Conservation (phyloP, 805 yeast genomes). For the Maudiozyma serrabonitensis region DNA sequence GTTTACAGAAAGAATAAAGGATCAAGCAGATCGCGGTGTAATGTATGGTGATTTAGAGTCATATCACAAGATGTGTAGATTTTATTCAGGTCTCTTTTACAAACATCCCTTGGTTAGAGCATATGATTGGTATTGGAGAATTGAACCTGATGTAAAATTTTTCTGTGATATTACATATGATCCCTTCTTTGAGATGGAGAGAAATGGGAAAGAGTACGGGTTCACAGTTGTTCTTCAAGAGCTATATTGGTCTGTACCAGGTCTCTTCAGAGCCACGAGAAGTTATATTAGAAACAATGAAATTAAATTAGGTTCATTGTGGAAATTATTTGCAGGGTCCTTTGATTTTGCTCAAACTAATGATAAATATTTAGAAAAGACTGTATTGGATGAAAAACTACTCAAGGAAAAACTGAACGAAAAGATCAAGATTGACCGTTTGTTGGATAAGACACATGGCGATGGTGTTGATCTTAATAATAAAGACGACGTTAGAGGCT, state of each 20-base stretch:
- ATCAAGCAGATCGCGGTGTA: constrained; percentile 75
- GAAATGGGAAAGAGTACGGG: constrained; percentile 64
- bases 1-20: constrained; percentile 34
- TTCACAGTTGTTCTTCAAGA: constrained; percentile 76
- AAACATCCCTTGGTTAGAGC: constrained; percentile 63
- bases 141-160: constrained; percentile 90
- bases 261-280: constrained; percentile 62
- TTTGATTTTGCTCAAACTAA: constrained; percentile 30
- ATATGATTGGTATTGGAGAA: constrained; percentile 92
- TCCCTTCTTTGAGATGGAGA: constrained; percentile 79
- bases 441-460: constrained; percentile 6
- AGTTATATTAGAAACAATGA: constrained; percentile 43
- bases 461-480: constrained; percentile 4
- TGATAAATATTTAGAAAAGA: constrained; percentile 25
- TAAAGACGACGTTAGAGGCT: constrained; percentile 7
- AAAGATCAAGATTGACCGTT: constrained; percentile 26
- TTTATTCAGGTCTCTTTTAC: constrained; percentile 74
- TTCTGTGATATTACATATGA: constrained; percentile 89
- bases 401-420: constrained; percentile 20
- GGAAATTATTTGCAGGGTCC: constrained; percentile 55
- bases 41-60: constrained; percentile 77
- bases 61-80: constrained; percentile 92
- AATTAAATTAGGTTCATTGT: constrained; percentile 47
- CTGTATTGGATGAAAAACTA: constrained; percentile 13
- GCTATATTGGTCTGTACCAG: constrained; percentile 72